Percentiles rank a stretch among this genome's conserved stretches.
These are phyloP conservation scores for Cornus suecica DNA, from an alignment of 148 eudicot genomes.

Conservation along the genomic window DNA sequence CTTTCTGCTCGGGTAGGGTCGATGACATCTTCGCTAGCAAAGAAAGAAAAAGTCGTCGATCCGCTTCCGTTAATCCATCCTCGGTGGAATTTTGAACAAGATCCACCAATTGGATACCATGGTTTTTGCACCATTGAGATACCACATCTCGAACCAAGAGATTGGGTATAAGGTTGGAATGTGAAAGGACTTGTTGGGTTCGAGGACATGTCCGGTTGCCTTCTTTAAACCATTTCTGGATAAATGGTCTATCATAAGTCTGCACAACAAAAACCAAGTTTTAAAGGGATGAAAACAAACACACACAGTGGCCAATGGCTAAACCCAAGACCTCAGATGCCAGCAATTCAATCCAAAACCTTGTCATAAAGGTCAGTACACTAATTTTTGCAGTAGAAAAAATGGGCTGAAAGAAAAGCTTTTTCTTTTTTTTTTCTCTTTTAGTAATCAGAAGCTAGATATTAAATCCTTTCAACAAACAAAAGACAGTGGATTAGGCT, in stretches of 20 bases:
- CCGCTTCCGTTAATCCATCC: slow-evolving; percentile 44
- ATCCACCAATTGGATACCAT: slow-evolving; percentile 44
- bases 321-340: not conserved
- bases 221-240: slow-evolving; percentile 70
- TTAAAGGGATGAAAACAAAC: not conserved
- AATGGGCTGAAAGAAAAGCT: not conserved
- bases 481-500: not conserved
- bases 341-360: not conserved
- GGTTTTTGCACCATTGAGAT: slow-evolving; percentile 52
- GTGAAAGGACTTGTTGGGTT: slow-evolving; percentile 75
- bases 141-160: slow-evolving; percentile 55
- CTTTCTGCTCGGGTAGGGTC: slow-evolving; percentile 51
- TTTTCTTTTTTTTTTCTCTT: no score
- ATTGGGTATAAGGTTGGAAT: slow-evolving; percentile 61
- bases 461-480: not conserved
- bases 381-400: not conserved
- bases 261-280: slow-evolving; percentile 22
- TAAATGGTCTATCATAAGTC: slow-evolving; percentile 72
- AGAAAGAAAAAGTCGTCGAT: slow-evolving; percentile 40
- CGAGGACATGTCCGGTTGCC: slow-evolving; percentile 70
- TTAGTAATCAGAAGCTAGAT: not conserved
- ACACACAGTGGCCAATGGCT: not conserved
- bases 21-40: slow-evolving; percentile 57
- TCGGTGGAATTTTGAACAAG: slow-evolving; percentile 26
- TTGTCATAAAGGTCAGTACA: not conserved